Percentiles rank a stretch among this genome's conserved stretches.
Conservation (phyloP, 495 filamentous ascomycete genomes). For the Tuber brumale region DNA sequence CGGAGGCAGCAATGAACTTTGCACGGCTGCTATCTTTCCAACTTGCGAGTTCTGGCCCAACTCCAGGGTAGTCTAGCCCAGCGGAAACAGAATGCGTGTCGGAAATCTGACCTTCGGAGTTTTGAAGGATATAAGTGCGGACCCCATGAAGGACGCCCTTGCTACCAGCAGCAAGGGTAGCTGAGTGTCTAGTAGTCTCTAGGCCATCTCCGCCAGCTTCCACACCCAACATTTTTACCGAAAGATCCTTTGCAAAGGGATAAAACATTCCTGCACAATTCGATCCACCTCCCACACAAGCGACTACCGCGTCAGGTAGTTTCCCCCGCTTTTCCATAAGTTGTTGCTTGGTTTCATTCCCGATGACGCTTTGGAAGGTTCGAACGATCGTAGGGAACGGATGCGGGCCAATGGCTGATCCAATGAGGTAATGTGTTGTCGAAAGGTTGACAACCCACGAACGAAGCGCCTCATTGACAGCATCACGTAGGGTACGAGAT, state of each 20-base stretch:
- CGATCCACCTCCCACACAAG: conserved; percentile 88
- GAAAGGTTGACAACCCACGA: conserved; percentile 79
- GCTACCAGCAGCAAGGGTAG: conserved; percentile 76
- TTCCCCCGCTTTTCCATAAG: conserved; percentile 73
- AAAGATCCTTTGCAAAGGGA: conserved; percentile 78
- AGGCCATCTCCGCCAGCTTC: conserved; percentile 95
- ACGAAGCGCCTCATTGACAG: conserved; percentile 87
- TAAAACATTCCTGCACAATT: conserved; percentile 72
- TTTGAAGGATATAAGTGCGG: conserved; percentile 88
- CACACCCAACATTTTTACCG: conserved; percentile 83
- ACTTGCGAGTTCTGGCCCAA: conserved; percentile 79
- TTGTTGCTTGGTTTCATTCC: conserved; percentile 85
- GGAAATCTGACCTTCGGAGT: conserved; percentile 81
- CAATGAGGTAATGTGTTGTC: conserved; percentile 95
- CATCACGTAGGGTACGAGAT: conserved; percentile 72
- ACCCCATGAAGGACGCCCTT: conserved; percentile 96
- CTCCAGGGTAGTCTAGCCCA: conserved; percentile 93
- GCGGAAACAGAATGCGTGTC: conserved; percentile 97
- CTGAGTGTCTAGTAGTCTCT: conserved; percentile 79
- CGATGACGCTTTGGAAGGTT: conserved; percentile 91
- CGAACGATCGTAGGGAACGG: conserved; percentile 94
- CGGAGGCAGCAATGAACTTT: conserved; percentile 83
- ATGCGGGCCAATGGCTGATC: conserved; percentile 88
- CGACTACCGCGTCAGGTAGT: conserved; percentile 89
- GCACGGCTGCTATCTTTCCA: conserved; percentile 90